A percentile compares a stretch with the other conserved stretches of the same genome.
Evolutionary conservation across 148 eudicot genomes (phyloP).

Genomic region (Amaranthus cruentus): DNA sequence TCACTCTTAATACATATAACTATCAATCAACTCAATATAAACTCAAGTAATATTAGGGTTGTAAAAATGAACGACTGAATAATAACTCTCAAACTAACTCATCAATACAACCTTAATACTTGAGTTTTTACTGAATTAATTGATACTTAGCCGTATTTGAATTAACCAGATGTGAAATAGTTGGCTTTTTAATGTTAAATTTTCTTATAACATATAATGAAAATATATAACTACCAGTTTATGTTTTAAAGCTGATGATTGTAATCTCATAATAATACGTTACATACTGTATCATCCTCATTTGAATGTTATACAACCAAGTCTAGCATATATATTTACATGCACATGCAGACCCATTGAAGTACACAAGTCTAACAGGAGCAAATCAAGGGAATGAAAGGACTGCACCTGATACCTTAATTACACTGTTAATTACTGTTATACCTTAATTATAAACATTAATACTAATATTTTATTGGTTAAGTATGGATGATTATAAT

Average conservation of each 20-base stretch:
- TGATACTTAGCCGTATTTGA: no score
- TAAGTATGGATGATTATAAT: slow-evolving; percentile 1
- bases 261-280: no score
- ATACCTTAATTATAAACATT: not conserved
- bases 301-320: not conserved
- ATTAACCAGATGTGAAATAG: no score
- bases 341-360: slow-evolving; percentile 1
- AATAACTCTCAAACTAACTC: no score
- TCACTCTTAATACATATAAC: not conserved
- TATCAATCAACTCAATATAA: no score
- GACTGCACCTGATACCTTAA: not conserved
- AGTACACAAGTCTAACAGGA: not conserved
- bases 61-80: no score
- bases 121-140: no score
- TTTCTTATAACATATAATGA: not conserved
- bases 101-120: no score
- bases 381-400: not conserved
- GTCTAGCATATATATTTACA: not conserved
- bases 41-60: no score
- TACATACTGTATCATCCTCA: not conserved
- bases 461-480: not conserved
- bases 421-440: not conserved
- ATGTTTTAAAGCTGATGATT: no score
- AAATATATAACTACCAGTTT: no score
- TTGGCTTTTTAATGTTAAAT: not conserved